phyloP scores from a whole-genome alignment of 345 rosid species.

The Erysimum cheiranthoides region DNA sequence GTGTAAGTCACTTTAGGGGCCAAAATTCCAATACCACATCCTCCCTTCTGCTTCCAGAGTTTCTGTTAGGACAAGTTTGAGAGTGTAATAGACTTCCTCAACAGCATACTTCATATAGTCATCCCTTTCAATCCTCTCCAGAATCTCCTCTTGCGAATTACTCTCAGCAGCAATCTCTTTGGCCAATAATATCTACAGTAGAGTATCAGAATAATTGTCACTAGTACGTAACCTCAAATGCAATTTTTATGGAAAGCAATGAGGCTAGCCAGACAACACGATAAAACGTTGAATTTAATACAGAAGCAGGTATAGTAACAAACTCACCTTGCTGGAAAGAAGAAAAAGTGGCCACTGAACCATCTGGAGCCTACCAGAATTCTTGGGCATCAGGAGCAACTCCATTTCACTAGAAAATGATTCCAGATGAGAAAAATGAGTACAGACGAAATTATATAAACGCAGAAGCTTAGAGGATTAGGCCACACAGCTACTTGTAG shows the following conservation, averaged over 20 bases:
- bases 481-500: constrained; percentile 30
- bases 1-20: constrained; percentile 29
- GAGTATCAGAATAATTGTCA: background rate
- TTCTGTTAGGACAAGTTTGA: constrained; percentile 68
- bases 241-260: constrained; percentile 22
- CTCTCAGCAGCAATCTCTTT: constrained; percentile 83
- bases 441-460: constrained; percentile 1
- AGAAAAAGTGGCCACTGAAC: constrained; percentile 99
- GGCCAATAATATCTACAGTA: constrained; percentile 80
- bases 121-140: constrained; percentile 87
- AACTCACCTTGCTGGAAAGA: constrained; percentile 93
- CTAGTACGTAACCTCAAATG: background rate
- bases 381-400: constrained; percentile 91
- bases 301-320: constrained; percentile 24
- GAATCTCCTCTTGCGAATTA: constrained; percentile 79
- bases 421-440: constrained; percentile 22
- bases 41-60: constrained; percentile 88
- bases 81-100: constrained; percentile 76
- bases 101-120: constrained; percentile 97
- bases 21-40: constrained; percentile 66
- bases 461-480: constrained; percentile 20
- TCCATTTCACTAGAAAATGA: constrained; percentile 75
- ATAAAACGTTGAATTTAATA: constrained; percentile 1
- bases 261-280: constrained; percentile 15
- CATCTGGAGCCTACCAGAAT: constrained; percentile 78